These are phyloP conservation scores for Cucurbita pepo DNA, from an alignment of 306 rosid species.

Conservation along the genomic window DNA sequence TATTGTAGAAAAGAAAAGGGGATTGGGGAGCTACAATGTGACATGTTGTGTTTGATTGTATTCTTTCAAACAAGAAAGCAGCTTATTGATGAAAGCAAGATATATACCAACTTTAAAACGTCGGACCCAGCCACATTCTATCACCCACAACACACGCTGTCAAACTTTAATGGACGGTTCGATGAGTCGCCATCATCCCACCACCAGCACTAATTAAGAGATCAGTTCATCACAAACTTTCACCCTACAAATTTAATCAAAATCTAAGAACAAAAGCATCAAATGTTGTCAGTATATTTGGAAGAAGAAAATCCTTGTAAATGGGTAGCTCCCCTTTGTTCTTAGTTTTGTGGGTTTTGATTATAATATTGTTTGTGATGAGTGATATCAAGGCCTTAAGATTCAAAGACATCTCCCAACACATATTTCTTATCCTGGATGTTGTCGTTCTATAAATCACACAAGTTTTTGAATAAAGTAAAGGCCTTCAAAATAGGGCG, in stretches of 20 bases:
- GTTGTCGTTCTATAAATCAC: neutral
- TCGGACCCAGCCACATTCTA: conserved; percentile 5
- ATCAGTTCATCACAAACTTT: neutral
- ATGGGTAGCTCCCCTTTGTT: neutral
- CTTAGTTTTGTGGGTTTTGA: neutral
- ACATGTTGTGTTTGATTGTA: conserved; percentile 1
- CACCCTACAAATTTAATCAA: neutral
- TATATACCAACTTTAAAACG: neutral
- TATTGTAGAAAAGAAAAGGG: neutral
- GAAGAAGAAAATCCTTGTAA: neutral
- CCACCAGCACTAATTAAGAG: neutral
- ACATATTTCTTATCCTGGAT: neutral
- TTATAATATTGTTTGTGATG: neutral
- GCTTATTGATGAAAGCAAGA: neutral
- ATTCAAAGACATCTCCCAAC: neutral
- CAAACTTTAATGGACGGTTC: neutral
- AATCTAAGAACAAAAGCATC: neutral
- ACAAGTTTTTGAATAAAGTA: too few species aligned
- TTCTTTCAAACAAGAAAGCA: neutral
- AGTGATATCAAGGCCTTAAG: neutral
- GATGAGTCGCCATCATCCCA: neutral
- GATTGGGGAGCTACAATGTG: neutral
- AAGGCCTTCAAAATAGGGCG: too few species aligned
- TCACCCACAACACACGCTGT: neutral
- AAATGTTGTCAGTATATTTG: neutral